Conservation (phyloP, 2,329 filamentous ascomycete species). For the Fusarium continuum region DNA sequence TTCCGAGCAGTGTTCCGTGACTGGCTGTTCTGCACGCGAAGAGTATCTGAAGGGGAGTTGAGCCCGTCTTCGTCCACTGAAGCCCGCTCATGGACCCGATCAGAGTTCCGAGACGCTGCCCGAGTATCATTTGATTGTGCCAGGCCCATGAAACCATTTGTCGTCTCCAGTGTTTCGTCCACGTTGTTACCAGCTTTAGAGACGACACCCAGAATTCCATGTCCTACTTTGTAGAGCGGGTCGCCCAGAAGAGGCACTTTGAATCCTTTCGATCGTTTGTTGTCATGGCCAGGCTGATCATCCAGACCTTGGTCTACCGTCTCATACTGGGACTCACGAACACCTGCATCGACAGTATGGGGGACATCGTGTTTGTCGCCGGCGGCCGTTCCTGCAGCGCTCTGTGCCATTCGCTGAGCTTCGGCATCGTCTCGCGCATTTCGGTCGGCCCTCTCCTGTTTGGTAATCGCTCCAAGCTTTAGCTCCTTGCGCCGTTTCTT, state of each 20-base stretch:
- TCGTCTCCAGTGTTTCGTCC: constrained; percentile 62
- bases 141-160: constrained; percentile 60
- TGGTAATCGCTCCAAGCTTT: constrained; percentile 60
- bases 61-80: constrained; percentile 47
- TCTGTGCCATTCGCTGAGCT: constrained; percentile 61
- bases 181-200: constrained; percentile 59
- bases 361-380: constrained; percentile 64
- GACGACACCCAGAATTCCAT: constrained; percentile 58
- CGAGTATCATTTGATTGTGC: background rate
- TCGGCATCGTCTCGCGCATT: constrained; percentile 59
- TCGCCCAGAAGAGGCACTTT: constrained; percentile 47
- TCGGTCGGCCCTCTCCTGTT: constrained; percentile 59
- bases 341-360: constrained; percentile 58
- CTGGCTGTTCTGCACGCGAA: constrained; percentile 48
- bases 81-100: constrained; percentile 40
- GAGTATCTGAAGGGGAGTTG: constrained; percentile 40
- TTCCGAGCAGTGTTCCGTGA: constrained; percentile 50
- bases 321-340: constrained; percentile 51
- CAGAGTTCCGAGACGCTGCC: constrained; percentile 37
- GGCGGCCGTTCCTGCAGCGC: constrained; percentile 58
- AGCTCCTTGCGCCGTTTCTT: constrained; percentile 68
- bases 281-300: constrained; percentile 37
- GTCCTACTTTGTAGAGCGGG: constrained; percentile 57
- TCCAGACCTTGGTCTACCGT: constrained; percentile 8
- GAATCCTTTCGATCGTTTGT: constrained; percentile 39